These are phyloP conservation scores for Debaryomyces hansenii DNA, from an alignment of 805 yeast genomes.

Conservation along the genomic window DNA sequence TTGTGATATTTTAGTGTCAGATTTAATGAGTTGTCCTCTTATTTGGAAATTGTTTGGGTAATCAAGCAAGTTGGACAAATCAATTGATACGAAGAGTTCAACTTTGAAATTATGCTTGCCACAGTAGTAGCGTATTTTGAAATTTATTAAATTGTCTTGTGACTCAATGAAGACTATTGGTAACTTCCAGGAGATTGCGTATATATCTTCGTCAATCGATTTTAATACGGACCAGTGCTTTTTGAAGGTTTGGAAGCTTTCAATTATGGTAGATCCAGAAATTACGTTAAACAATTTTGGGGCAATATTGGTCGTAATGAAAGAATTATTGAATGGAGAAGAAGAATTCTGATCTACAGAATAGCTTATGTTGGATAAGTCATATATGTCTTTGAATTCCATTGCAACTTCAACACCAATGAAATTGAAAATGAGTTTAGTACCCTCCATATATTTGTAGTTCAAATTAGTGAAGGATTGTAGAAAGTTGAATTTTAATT, in stretches of 20 bases:
- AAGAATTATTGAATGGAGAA: background rate
- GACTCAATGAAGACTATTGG: constrained; percentile 20
- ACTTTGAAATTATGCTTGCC: constrained; percentile 13
- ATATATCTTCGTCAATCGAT: constrained; percentile 29
- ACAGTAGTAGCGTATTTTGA: constrained; percentile 16
- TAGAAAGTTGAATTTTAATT: constrained; percentile 21
- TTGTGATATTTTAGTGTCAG: background rate
- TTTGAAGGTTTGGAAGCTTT: constrained; percentile 17
- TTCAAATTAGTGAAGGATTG: constrained; percentile 26
- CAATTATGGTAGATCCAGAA: constrained; percentile 6
- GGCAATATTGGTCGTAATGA: background rate
- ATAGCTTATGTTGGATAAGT: constrained; percentile 3
- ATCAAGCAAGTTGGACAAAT: constrained; percentile 2
- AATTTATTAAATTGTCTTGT: constrained; percentile 6
- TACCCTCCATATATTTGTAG: constrained; percentile 12
- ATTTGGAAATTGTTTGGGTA: constrained; percentile 5
- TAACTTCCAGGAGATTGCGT: constrained; percentile 25
- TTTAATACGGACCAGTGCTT: constrained; percentile 17
- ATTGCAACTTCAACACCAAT: constrained; percentile 11
- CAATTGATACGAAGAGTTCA: constrained; percentile 6
- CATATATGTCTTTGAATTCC: constrained; percentile 6
- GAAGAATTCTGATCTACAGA: background rate
- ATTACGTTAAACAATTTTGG: background rate
- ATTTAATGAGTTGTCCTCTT: background rate
- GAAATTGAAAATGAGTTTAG: constrained; percentile 10